These are phyloP conservation scores for Amanita brunnescens DNA, from an alignment of 768 basidiomycete genomes.

Conservation along the genomic window DNA sequence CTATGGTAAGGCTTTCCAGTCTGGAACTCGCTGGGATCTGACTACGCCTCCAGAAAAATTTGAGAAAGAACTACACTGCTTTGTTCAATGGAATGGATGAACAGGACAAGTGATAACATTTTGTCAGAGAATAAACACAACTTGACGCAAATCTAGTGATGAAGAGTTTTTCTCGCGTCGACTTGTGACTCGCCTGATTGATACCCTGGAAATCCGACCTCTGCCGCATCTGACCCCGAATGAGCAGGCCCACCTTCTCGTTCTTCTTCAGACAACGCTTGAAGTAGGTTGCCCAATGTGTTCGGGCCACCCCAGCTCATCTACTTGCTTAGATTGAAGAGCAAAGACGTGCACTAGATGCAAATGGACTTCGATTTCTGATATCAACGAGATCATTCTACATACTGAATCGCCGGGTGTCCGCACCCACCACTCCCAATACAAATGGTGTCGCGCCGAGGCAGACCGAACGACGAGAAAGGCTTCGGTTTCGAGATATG, in stretches of 20 bases:
- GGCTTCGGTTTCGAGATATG: slow-evolving; percentile 90
- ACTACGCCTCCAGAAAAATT: not conserved
- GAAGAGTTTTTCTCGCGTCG: slow-evolving; percentile 49
- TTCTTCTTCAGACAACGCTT: slow-evolving; percentile 79
- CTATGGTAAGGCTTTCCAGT: slow-evolving; percentile 7
- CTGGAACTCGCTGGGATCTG: not conserved
- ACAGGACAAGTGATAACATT: slow-evolving; percentile 35
- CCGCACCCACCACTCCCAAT: slow-evolving; percentile 22
- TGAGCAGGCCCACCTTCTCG: slow-evolving; percentile 77
- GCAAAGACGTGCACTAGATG: slow-evolving; percentile 82
- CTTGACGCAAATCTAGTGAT: not conserved
- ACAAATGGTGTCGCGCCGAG: slow-evolving; percentile 33
- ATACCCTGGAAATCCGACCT: slow-evolving; percentile 51
- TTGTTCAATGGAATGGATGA: slow-evolving; percentile 44
- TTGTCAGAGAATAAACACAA: not conserved
- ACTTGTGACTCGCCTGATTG: slow-evolving; percentile 52
- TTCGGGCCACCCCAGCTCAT: slow-evolving; percentile 1
- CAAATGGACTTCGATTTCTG: slow-evolving; percentile 88
- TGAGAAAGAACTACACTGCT: slow-evolving; percentile 29
- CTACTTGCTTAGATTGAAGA: slow-evolving; percentile 61
- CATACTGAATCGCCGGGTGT: slow-evolving; percentile 65
- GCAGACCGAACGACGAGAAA: slow-evolving; percentile 49
- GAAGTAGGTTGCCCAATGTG: slow-evolving; percentile 45
- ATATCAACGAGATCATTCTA: slow-evolving; percentile 90
- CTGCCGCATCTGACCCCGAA: slow-evolving; percentile 66